Conservation (phyloP, 2,329 filamentous ascomycete species). For the Alternaria conjuncta region DNA sequence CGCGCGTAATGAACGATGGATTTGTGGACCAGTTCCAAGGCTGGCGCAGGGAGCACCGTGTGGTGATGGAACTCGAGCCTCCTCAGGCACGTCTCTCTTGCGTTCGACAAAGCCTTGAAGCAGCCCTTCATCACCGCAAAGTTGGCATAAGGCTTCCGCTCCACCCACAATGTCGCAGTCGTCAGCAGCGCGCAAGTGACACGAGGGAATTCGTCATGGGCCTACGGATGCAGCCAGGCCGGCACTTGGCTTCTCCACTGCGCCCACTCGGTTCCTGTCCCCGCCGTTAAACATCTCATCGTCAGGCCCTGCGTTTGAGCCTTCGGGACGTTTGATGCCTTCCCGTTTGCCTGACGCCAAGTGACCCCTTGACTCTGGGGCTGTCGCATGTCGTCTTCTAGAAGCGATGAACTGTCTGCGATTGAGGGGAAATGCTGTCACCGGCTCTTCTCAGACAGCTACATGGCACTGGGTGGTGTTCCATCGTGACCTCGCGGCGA, state of each 20-base stretch:
- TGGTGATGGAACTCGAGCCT: conserved; percentile 4
- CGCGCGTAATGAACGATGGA: conserved; percentile 8
- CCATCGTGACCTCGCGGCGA: conserved; percentile 1
- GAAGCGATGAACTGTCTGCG: conserved; percentile 5
- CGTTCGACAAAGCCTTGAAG: conserved; percentile 1
- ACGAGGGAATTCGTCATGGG: neutral
- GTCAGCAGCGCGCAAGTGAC: conserved; percentile 4
- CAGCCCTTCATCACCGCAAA: neutral
- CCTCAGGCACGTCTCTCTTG: conserved; percentile 9
- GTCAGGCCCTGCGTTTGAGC: conserved; percentile 28
- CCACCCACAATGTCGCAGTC: neutral
- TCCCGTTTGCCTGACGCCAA: conserved; percentile 34
- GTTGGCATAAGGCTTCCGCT: neutral
- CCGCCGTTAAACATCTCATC: conserved; percentile 25
- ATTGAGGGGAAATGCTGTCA: neutral
- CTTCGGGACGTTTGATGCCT: conserved; percentile 32
- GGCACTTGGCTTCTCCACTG: conserved; percentile 14
- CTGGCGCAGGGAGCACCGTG: conserved; percentile 7
- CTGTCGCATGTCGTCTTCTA: conserved; percentile 20
- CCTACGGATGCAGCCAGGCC: conserved; percentile 16
- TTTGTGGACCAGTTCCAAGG: neutral
- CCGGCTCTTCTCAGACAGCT: neutral
- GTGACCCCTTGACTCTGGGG: conserved; percentile 27
- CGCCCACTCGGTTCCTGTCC: conserved; percentile 5
- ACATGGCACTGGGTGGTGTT: conserved; percentile 4